A percentile compares a stretch with the other conserved stretches of the same genome.
phyloP scores from a whole-genome alignment of 1,139 yeast genomes.

The Yamadazyma triangularis region DNA sequence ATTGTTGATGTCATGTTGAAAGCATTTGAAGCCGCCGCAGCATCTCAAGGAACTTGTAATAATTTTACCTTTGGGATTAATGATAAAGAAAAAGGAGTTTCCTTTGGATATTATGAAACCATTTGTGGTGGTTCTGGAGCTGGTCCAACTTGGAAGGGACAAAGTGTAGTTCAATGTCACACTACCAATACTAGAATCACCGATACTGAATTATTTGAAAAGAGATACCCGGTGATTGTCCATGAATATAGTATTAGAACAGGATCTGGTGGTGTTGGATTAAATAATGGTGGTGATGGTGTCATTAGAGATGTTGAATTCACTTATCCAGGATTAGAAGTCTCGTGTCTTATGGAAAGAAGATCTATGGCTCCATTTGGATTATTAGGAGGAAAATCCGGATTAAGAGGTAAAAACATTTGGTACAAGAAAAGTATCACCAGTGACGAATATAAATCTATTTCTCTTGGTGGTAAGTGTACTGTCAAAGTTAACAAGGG shows the following conservation, averaged over 20 bases:
- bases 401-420: slow-evolving; percentile 34
- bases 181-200: slow-evolving; percentile 48
- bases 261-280: slow-evolving; percentile 41
- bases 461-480: slow-evolving; percentile 40
- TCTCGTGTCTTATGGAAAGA: slow-evolving; percentile 44
- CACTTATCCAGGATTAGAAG: slow-evolving; percentile 33
- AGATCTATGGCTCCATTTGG: slow-evolving; percentile 45
- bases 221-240: slow-evolving; percentile 43
- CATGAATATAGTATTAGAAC: slow-evolving; percentile 36
- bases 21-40: slow-evolving; percentile 72
- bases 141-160: slow-evolving; percentile 48
- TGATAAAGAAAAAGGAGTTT: slow-evolving; percentile 29
- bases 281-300: slow-evolving; percentile 43
- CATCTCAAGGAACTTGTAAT: slow-evolving; percentile 48
- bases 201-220: slow-evolving; percentile 44
- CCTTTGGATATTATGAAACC: slow-evolving; percentile 47
- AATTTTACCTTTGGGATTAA: slow-evolving; percentile 46
- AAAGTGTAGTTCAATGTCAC: slow-evolving; percentile 44
- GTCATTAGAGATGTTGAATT: slow-evolving; percentile 45
- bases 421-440: slow-evolving; percentile 28
- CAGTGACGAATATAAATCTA: slow-evolving; percentile 18
- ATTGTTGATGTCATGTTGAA: slow-evolving; percentile 74
- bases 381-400: slow-evolving; percentile 38
- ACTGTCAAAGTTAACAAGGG: slow-evolving; percentile 36
- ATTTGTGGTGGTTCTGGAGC: slow-evolving; percentile 50